Base-by-base conservation (phyloP, 495 filamentous ascomycete species). In the Trichoderma parareesei region DNA sequence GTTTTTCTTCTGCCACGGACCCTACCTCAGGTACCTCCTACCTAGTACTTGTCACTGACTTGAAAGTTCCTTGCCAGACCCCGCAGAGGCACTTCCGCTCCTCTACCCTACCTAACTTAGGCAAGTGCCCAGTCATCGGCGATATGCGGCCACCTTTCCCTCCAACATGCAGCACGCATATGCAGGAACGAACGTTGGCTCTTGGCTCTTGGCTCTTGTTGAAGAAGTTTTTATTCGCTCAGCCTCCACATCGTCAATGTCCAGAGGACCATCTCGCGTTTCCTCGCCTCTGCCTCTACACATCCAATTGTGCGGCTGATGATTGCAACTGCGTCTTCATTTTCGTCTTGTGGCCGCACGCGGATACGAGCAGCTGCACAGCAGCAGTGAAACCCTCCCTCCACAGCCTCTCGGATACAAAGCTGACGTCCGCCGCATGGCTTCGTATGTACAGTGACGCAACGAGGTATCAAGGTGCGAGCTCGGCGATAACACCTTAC, bases 131-230 rank as follows among this genome's bases (percentile, higher is more conserved):
- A 18, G 27, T 33, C 8, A 38, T 57, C 53, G 53, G 53, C 53
- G 53, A 57, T 57, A 57, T 57, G 53, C 53, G 53, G 53, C 27
- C 53, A 11, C 20, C 33, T 57, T 37, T 10, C 53, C 53, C 53
- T 37, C 53, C 20, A 20, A 57, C 53, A 20, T 27, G 37, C 53
- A 57, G 53, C 33, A 8, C 11, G 53, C 53, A 57, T 57, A 57
- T 57, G 53, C 53, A 57, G 53, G 53, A 57, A 57, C 53, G 20
- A 35, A 35, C 27, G 27, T 57, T 57, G 27, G 48, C 18, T 10
- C n/a, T 55, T 33, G 27, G 27, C 27, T 27, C 27, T 27, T 27
- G 40, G 40, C 3, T 41, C 40, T 57, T 10, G 53, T 9, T 38
- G 27, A 57, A 57, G 27, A 57, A 13, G 27, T 4, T 57, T 33